A percentile compares a stretch with the other conserved stretches of the same genome.
phyloP scores from a whole-genome alignment of 2,329 filamentous ascomycete genomes.

The Exophiala oligosperma region DNA sequence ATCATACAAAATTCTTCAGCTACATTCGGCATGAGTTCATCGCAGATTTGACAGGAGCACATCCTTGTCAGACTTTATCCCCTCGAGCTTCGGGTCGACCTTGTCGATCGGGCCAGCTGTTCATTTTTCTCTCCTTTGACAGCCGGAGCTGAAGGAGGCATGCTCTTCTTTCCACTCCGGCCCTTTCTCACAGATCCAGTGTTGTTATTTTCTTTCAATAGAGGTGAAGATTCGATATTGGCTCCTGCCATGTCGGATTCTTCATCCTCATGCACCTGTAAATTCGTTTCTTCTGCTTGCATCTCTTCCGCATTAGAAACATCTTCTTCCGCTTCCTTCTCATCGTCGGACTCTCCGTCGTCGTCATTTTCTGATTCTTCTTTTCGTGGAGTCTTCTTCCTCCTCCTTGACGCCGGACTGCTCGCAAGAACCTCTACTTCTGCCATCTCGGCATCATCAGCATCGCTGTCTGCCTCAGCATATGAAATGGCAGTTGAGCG shows the following conservation, averaged over 20 bases:
- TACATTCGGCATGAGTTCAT: not conserved
- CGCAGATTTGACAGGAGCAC: not conserved
- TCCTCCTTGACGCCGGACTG: conserved; percentile 27
- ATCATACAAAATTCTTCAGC: not conserved
- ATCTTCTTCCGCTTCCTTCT: conserved; percentile 13
- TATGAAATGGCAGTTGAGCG: conserved; percentile 37
- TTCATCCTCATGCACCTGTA: conserved; percentile 14
- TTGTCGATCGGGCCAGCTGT: conserved; percentile 4
- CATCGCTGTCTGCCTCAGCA: conserved; percentile 47
- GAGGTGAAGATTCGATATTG: not conserved
- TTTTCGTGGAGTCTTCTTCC: conserved; percentile 33
- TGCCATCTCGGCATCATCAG: conserved; percentile 46
- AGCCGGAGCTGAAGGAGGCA: not conserved
- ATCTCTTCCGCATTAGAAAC: conserved; percentile 4
- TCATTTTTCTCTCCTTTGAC: conserved; percentile 4
- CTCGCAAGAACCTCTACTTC: conserved; percentile 27
- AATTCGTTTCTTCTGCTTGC: conserved; percentile 7
- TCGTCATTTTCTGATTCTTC: conserved; percentile 32
- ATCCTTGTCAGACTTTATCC: not conserved
- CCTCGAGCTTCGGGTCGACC: conserved; percentile 17
- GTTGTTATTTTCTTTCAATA: conserved; percentile 9
- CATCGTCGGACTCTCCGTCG: conserved; percentile 27
- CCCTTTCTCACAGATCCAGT: conserved; percentile 1
- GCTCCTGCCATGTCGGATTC: conserved; percentile 3
- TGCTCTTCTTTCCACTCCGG: conserved; percentile 2